Evolutionary conservation across 306 rosid species (phyloP).

Genomic region (Quercus engelmannii): DNA sequence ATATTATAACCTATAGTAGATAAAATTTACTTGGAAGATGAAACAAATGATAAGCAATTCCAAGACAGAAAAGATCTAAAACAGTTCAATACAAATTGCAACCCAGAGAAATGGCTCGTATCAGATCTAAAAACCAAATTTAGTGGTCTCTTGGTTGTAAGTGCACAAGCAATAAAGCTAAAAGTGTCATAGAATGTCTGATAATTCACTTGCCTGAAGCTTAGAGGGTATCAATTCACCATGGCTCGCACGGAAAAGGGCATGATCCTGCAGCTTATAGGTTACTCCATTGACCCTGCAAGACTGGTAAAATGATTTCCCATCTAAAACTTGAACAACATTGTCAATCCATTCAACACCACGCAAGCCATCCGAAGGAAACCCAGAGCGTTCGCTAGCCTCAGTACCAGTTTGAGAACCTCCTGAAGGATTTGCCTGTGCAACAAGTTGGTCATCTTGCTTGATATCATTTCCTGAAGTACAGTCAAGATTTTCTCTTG

Average conservation of each 20-base stretch:
- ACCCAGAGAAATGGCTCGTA: neutral
- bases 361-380: constrained; percentile 45
- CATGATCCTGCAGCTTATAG: constrained; percentile 67
- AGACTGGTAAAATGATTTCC: constrained; percentile 54
- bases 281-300: constrained; percentile 65
- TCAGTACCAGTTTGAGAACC: constrained; percentile 43
- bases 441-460: constrained; percentile 42
- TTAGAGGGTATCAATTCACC: constrained; percentile 69
- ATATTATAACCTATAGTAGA: constrained; percentile 14
- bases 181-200: constrained; percentile 13
- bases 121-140: neutral
- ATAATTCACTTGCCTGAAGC: constrained; percentile 72
- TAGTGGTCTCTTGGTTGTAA: constrained; percentile 5
- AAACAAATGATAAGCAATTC: constrained; percentile 9
- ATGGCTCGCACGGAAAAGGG: constrained; percentile 50
- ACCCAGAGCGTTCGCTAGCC: constrained; percentile 32
- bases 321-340: constrained; percentile 36
- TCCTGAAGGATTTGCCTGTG: constrained; percentile 38
- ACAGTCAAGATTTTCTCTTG: constrained; percentile 34
- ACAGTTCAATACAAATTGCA: neutral
- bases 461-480: constrained; percentile 39
- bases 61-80: neutral
- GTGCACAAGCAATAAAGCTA: constrained; percentile 17
- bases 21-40: constrained; percentile 6
- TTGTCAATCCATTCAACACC: constrained; percentile 77